Evolutionary conservation across 2,329 filamentous ascomycete species (phyloP).

Genomic region (Penicillium sp.): DNA sequence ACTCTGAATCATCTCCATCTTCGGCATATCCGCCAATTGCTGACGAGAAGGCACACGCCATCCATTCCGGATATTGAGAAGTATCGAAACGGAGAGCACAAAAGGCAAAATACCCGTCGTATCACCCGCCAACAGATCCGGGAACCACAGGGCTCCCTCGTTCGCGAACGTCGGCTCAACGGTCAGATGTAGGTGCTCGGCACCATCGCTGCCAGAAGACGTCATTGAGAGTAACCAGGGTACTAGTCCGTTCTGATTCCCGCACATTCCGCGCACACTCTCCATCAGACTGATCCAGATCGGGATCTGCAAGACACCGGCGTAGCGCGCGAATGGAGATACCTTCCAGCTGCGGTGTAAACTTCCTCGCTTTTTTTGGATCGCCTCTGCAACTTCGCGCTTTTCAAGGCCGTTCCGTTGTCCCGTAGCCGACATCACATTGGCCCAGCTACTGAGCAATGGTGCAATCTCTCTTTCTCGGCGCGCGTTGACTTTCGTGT

Average conservation of each 20-base stretch:
- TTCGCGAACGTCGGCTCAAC: conserved; percentile 56
- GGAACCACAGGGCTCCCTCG: conserved; percentile 66
- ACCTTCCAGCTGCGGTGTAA: conserved; percentile 43
- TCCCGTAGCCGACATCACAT: conserved; percentile 16
- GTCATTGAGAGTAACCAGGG: conserved; percentile 39
- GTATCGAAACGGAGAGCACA: conserved; percentile 53
- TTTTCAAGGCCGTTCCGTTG: background rate
- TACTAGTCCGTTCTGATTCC: conserved; percentile 45
- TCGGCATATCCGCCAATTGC: conserved; percentile 32
- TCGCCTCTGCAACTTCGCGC: conserved; percentile 23
- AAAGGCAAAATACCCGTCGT: conserved; percentile 55
- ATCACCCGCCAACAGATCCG: conserved; percentile 60
- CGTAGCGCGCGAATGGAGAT: conserved; percentile 35
- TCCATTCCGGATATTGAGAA: conserved; percentile 50
- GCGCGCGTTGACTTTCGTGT: conserved; percentile 42
- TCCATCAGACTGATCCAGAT: conserved; percentile 54
- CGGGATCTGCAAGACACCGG: conserved; percentile 48
- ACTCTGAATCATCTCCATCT: conserved; percentile 29
- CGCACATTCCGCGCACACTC: conserved; percentile 53
- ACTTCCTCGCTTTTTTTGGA: conserved; percentile 24
- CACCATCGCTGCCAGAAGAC: conserved; percentile 11
- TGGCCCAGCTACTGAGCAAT: conserved; percentile 43
- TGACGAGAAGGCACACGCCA: conserved; percentile 29
- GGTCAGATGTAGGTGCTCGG: conserved; percentile 28
- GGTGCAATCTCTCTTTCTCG: conserved; percentile 51